These are phyloP conservation scores for Nyctanthes arbortristis DNA, from an alignment of 257 asterid genomes.

Conservation along the genomic window DNA sequence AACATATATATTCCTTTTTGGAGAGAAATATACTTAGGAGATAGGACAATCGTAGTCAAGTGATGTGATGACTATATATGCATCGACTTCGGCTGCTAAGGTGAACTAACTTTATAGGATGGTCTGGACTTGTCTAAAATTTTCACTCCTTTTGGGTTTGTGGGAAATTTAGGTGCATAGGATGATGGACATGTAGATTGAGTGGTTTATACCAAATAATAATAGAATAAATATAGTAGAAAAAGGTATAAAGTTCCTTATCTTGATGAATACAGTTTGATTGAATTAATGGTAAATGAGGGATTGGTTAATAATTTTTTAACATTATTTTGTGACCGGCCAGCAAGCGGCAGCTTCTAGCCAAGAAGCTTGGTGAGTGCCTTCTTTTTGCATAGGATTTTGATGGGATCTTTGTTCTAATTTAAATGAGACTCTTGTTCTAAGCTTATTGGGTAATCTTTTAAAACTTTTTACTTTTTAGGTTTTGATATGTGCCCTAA, in stretches of 20 bases:
- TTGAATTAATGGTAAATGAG: not conserved
- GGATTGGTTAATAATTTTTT: not conserved
- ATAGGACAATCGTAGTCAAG: too few species aligned
- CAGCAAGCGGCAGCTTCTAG: not conserved
- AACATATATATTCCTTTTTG: too few species aligned
- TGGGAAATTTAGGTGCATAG: not conserved
- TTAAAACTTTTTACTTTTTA: not conserved
- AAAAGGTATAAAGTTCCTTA: not conserved
- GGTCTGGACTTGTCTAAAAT: too few species aligned
- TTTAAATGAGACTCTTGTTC: not conserved
- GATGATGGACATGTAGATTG: not conserved
- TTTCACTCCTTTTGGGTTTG: not conserved
- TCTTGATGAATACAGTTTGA: not conserved
- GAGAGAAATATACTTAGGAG: too few species aligned
- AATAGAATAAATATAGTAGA: not conserved
- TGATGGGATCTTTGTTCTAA: not conserved
- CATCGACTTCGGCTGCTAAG: too few species aligned
- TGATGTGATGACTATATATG: too few species aligned
- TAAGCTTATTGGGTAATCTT: conserved; percentile 8
- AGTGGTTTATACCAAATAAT: not conserved
- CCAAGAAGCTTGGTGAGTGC: not conserved
- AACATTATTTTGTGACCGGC: not conserved
- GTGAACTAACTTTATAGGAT: too few species aligned
- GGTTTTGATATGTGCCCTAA: conserved; percentile 5
- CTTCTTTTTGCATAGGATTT: not conserved